Percentiles rank a stretch among this genome's conserved stretches.
phyloP scores from a whole-genome alignment of 2,329 filamentous ascomycete species.

The Fusarium illudens region DNA sequence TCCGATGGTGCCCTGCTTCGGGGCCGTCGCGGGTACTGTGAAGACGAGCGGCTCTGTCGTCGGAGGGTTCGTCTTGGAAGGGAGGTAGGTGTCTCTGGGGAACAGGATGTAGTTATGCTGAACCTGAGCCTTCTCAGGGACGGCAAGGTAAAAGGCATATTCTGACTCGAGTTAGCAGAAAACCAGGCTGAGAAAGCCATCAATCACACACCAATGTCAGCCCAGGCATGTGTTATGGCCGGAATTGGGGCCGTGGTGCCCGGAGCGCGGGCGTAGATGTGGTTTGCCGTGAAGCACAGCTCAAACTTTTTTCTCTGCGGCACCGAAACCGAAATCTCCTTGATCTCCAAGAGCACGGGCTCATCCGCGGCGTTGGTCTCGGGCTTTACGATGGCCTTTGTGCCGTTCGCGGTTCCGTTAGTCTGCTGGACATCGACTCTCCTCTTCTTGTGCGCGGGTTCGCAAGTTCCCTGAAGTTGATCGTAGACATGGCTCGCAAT shows the following conservation, averaged over 20 bases:
- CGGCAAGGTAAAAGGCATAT: slow-evolving; percentile 69
- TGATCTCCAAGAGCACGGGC: slow-evolving; percentile 65
- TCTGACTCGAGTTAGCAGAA: slow-evolving; percentile 51
- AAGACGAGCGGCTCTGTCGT: slow-evolving; percentile 69
- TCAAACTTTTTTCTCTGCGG: slow-evolving; percentile 75
- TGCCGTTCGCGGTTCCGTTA: slow-evolving; percentile 33
- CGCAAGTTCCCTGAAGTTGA: slow-evolving; percentile 50
- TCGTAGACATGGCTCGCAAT: slow-evolving; percentile 62
- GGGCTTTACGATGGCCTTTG: slow-evolving; percentile 31
- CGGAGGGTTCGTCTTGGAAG: slow-evolving; percentile 55
- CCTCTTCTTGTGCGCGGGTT: slow-evolving; percentile 62
- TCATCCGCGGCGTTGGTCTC: slow-evolving; percentile 56
- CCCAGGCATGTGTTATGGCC: slow-evolving; percentile 67
- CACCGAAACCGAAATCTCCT: slow-evolving; percentile 72
- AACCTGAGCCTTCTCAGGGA: slow-evolving; percentile 71
- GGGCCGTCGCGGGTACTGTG: slow-evolving; percentile 66
- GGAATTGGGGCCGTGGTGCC: slow-evolving; percentile 61
- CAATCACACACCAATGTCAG: slow-evolving; percentile 64
- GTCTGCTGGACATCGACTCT: slow-evolving; percentile 56
- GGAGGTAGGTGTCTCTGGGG: slow-evolving; percentile 63
- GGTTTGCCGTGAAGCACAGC: slow-evolving; percentile 67
- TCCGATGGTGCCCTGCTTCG: slow-evolving; percentile 66
- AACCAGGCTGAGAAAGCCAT: neutral
- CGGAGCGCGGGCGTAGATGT: slow-evolving; percentile 65
- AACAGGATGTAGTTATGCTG: slow-evolving; percentile 74